Evolutionary conservation across 495 filamentous ascomycete species (phyloP).

Genomic region (Podospora conica): DNA sequence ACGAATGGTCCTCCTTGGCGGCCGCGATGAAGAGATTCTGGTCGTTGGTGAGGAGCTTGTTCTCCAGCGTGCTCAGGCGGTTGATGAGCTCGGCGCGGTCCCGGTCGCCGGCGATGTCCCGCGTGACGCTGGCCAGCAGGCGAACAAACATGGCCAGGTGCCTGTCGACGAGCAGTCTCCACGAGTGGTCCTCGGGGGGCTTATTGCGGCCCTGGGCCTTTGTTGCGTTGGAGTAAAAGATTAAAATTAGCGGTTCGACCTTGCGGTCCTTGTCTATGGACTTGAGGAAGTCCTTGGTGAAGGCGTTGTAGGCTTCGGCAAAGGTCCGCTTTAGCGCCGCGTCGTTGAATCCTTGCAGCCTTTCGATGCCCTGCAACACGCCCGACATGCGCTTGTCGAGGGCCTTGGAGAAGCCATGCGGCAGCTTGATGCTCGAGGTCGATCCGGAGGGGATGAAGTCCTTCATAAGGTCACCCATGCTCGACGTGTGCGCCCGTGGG

Average conservation of each 20-base stretch:
- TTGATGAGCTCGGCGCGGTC: constrained; percentile 76
- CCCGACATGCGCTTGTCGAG: constrained; percentile 71
- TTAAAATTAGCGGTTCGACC: constrained; percentile 88
- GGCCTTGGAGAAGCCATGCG: constrained; percentile 56
- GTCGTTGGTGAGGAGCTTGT: constrained; percentile 90
- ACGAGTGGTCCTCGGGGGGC: constrained; percentile 73
- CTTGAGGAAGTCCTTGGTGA: constrained; percentile 72
- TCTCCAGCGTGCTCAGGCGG: constrained; percentile 76
- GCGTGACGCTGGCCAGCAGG: constrained; percentile 71
- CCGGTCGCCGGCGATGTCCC: constrained; percentile 63
- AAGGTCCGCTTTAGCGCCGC: constrained; percentile 84
- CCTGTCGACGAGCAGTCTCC: constrained; percentile 88
- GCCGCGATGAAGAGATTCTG: constrained; percentile 67
- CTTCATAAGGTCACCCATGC: constrained; percentile 62
- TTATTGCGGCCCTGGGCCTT: constrained; percentile 85
- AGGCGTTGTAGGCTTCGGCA: constrained; percentile 65
- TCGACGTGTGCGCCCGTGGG: constrained; percentile 58
- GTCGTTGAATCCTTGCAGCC: constrained; percentile 78
- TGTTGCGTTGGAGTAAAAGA: constrained; percentile 63
- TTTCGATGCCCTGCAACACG: constrained; percentile 64
- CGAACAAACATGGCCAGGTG: constrained; percentile 95
- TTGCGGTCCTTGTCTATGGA: constrained; percentile 90
- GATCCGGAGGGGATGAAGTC: constrained; percentile 42
- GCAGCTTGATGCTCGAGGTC: constrained; percentile 39
- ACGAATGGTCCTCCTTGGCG: constrained; percentile 50